Evolutionary conservation across 2,329 filamentous ascomycete species (phyloP), one percentile per base, ranked within the genome.

Genomic region (Aureobasidium subglaciale): DNA sequence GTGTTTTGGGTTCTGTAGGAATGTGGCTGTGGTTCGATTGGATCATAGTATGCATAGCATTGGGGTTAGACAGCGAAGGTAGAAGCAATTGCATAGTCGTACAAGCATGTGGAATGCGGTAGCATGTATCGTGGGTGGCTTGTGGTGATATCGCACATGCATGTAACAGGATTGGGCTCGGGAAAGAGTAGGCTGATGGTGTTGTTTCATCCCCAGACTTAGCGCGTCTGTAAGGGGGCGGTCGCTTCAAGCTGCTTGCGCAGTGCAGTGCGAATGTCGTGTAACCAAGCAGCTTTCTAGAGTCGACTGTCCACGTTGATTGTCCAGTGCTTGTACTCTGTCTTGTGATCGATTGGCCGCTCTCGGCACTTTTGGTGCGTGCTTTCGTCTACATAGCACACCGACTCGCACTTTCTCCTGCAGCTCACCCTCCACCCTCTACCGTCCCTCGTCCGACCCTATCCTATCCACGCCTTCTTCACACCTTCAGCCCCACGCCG

Each of bases 191-290:
- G 42, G 42, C 16, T 30, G 24, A 6, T 22, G 41, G 30, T 34
- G 20, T 49, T 49, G 27, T 32, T 22, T 22, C 42, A 46, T 30
- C 48, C 48, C 48, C 45, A 25, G 45, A 49, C 32, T 49, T 52
- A 32, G 48, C 48, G 48, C 34, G 46, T 9, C 46, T 16, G 27
- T 22, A 37, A 38, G 48, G 48, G 20, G 34, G 48, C 35, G 48
- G 48, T 25, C 25, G 34, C 24, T 38, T 30, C 24, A 24, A n/a
- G 24, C 48, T 40, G 16, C n/a, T n/a, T n/a, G n/a, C n/a, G n/a
- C n/a, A n/a, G n/a, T n/a, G n/a, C n/a, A n/a, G n/a, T n/a, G n/a
- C n/a, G 43, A 34, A 34, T 48, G 30, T 48, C 29, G 20, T 27
- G 30, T 10, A 25, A 37, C 7, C 13, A 30, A 25, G 27, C 27